Base-by-base conservation (phyloP, 345 rosid genomes). In the Gossypium rotundifolium region DNA sequence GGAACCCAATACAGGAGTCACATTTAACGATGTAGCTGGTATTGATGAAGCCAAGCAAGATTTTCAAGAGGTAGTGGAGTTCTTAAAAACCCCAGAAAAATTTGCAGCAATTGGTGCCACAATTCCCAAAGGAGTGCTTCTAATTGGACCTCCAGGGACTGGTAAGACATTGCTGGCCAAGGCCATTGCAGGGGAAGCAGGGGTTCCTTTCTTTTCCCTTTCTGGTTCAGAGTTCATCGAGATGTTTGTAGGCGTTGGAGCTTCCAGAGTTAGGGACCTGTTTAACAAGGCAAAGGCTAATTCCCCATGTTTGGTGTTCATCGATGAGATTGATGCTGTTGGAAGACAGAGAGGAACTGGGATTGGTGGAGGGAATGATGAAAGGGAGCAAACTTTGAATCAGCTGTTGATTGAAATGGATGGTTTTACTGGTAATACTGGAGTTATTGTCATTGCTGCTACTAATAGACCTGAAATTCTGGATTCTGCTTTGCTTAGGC, bases 1-100 rank as follows among this genome's bases (percentile, higher is more conserved):
- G 92, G 92, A 92, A 49, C 91, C 93, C 6, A 92, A 87, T 73
- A 90, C 92, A 0, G 92, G 91, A 72, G 85, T 87, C 46, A 92
- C 97, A 25, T 90, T 92, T 57, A 81, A 88, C 27, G 97, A 92
- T 55, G 91, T 90, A 58, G 97, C 92, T 13, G 97, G 95, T 75
- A 88, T 88, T 20, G 97, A 90, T 72, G 95, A 92, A 86, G 97
- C 90, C n/a, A 90, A 87, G 79, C 88, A 90, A 81, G 97, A 92
- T 72, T 87, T 88, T 72, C 86, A 86, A 71, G 95, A 90, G 79
- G 82, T 90, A 54, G 95, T 92, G 14, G 88, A 90, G 71, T 92
- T 92, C 82, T 71, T 90, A 42, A 83, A 29, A 75, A 88, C 81
- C 8, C 93, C 91, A 1, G 91, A 90, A 64, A 92, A 90, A 74